Evolutionary conservation across 2,329 filamentous ascomycete genomes (phyloP).

Genomic region (Epichloe scottii): DNA sequence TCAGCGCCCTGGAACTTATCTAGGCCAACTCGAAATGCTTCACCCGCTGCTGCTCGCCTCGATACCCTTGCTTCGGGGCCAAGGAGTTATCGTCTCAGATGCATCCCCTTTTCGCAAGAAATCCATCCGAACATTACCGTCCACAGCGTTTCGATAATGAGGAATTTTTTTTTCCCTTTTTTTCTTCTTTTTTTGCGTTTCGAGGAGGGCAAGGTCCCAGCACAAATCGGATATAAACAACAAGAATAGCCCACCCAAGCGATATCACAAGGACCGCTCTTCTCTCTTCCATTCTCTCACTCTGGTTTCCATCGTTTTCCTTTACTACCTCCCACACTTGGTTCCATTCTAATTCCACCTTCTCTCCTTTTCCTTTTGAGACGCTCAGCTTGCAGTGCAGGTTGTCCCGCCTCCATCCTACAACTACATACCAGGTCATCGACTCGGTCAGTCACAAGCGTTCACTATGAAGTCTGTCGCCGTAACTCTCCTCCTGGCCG

Average conservation of each 20-base stretch:
- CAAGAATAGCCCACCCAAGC: no score
- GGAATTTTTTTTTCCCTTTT: no score
- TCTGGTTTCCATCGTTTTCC: background rate
- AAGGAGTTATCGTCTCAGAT: background rate
- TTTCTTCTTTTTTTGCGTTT: background rate
- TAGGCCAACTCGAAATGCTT: no score
- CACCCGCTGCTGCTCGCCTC: no score
- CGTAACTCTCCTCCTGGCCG: background rate
- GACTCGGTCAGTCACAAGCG: no score
- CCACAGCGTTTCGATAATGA: background rate
- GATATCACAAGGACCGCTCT: no score
- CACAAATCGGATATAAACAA: background rate
- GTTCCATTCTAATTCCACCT: background rate
- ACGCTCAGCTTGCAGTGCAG: background rate
- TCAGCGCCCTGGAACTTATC: no score
- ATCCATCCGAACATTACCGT: background rate
- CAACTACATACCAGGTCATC: no score
- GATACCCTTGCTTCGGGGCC: background rate
- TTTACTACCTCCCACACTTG: no score
- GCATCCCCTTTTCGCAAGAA: background rate
- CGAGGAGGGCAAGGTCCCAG: background rate
- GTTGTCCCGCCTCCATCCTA: no score
- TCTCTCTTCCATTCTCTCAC: background rate
- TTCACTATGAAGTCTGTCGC: conserved; percentile 1
- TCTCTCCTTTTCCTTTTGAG: background rate